Percentiles rank a stretch among this genome's conserved stretches.
Conservation (phyloP, 306 rosid species). For the Rubus idaeus region DNA sequence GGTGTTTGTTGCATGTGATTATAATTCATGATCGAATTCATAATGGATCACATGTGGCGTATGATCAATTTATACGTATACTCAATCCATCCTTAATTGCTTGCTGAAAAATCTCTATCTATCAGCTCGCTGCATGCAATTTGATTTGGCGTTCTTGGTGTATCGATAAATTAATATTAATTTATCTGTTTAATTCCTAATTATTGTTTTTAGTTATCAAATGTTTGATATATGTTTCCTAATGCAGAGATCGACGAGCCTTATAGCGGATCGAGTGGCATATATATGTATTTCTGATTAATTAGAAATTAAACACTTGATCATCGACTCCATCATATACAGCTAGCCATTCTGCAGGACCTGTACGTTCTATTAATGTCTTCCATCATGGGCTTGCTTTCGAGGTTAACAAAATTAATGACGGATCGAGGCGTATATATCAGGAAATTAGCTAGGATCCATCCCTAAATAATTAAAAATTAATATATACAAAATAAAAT, state of each 20-base stretch:
- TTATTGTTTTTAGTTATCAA: too few species aligned
- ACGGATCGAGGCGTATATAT: neutral
- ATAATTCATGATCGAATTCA: neutral
- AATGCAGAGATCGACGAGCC: neutral
- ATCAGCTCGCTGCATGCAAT: neutral
- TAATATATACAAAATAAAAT: neutral
- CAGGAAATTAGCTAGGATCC: neutral
- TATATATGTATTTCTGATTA: neutral
- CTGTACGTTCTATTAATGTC: neutral
- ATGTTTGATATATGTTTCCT: neutral
- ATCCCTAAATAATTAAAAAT: too few species aligned
- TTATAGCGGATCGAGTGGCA: neutral
- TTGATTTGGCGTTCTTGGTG: neutral
- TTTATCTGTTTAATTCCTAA: neutral
- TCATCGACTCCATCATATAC: neutral
- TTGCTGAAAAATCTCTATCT: neutral
- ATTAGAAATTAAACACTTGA: neutral
- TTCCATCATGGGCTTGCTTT: neutral
- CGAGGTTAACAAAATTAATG: neutral
- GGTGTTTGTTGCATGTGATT: neutral
- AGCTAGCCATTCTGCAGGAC: neutral
- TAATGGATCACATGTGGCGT: neutral
- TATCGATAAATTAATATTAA: neutral
- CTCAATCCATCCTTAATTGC: neutral
- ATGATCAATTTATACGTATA: neutral